Evolutionary conservation across 2,329 filamentous ascomycete genomes (phyloP).

Genomic region (Verticillium alfalfae): DNA sequence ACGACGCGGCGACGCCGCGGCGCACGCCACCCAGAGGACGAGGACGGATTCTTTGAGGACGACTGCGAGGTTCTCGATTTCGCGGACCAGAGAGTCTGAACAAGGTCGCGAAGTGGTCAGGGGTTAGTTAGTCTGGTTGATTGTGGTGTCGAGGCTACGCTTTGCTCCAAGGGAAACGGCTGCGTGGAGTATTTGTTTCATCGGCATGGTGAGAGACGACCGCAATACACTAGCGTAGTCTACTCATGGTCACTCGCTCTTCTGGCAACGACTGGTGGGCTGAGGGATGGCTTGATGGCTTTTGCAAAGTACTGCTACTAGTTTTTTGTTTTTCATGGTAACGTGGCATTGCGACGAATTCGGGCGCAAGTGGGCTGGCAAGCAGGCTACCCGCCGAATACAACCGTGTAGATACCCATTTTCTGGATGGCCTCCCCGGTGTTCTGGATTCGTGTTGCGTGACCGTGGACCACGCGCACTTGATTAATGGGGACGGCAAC

Average conservation of each 20-base stretch:
- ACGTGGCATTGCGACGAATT: not conserved
- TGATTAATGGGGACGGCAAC: not conserved
- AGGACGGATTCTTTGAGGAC: constrained; percentile 84
- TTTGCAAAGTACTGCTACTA: constrained; percentile 2
- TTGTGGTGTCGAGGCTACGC: not conserved
- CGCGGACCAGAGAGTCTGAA: constrained; percentile 62
- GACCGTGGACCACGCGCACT: not conserved
- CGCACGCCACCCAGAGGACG: constrained; percentile 47
- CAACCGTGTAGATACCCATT: constrained; percentile 1
- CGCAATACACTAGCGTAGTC: not conserved
- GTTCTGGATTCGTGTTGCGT: not conserved
- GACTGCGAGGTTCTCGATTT: constrained; percentile 90
- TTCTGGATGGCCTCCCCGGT: not conserved
- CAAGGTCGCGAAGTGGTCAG: not conserved
- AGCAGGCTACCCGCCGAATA: not conserved
- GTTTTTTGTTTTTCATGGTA: not conserved
- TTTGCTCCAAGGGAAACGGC: not conserved
- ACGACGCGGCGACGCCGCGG: constrained; percentile 67
- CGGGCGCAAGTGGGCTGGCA: not conserved
- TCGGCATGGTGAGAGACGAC: not conserved
- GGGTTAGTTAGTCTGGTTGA: no score
- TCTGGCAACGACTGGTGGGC: not conserved
- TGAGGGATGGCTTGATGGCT: constrained; percentile 1
- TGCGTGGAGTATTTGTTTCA: not conserved
- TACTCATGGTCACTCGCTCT: not conserved